phyloP scores from a whole-genome alignment of 768 basidiomycete species.

The Russula sp. region DNA sequence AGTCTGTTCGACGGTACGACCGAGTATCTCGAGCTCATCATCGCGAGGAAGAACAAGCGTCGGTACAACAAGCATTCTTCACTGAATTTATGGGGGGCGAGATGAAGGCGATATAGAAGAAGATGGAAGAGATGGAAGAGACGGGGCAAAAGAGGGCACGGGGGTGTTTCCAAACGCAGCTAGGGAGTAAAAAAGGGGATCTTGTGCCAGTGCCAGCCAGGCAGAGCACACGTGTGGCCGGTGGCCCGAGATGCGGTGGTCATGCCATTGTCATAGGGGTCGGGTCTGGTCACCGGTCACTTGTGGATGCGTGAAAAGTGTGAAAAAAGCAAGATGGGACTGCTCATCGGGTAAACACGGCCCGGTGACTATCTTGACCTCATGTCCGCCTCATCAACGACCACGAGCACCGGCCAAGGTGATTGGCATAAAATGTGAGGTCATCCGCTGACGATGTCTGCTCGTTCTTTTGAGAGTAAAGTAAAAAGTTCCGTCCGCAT shows the following conservation, averaged over 20 bases:
- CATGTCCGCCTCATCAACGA: neutral
- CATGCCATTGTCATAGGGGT: neutral
- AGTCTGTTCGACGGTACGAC: constrained; percentile 18
- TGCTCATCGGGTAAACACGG: neutral
- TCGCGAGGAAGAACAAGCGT: constrained; percentile 12
- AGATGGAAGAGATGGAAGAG: too few relatives aligned
- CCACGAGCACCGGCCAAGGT: constrained; percentile 22
- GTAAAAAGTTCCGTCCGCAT: constrained; percentile 44
- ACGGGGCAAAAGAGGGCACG: neutral
- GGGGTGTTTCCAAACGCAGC: neutral
- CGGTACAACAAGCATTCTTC: constrained; percentile 8
- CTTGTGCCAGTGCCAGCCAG: neutral
- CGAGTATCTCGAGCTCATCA: constrained; percentile 22
- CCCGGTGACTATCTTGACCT: neutral
- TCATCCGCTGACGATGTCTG: neutral
- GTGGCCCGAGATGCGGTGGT: too few relatives aligned
- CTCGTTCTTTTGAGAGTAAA: neutral
- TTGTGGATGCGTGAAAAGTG: neutral
- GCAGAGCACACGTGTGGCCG: neutral
- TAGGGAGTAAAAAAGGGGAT: neutral
- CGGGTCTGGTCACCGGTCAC: neutral
- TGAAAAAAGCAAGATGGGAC: neutral
- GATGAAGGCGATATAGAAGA: neutral
- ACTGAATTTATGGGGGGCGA: neutral
- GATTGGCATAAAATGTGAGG: constrained; percentile 53